Base-by-base conservation (phyloP, 75 land plant genomes). In the Picea glauca region DNA sequence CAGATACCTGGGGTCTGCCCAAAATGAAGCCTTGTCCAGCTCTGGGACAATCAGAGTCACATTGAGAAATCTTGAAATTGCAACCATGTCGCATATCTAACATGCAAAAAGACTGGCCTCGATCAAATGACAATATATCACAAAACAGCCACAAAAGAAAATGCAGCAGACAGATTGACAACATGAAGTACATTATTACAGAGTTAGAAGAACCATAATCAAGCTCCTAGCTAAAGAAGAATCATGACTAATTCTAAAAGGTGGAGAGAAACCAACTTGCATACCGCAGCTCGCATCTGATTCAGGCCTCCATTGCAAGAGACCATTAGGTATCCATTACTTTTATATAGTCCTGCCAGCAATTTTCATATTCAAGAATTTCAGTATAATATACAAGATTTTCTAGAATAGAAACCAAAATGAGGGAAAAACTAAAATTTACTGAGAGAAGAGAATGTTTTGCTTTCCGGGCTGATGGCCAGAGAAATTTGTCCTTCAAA, bases 81-180 rank as follows among this genome's bases (percentile, higher is more conserved):
- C 83, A 66, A 95, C 98, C 96, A 93, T 93, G 62, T 95, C 96
- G 84, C 98, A 93, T 60, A 95, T 93, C 98, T 95, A 84, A n/a
- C 74, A 43, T 72, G 56, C 8, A 17, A 40, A 46, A 46, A 40
- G 6, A 33, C 33, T 30, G 14, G 14, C 15, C 1, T 56, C 31
- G 18, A 72, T 33, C 35, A 72, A 26, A 54, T 66, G 40, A 79
- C 40, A 62, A 30, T 33, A 50, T 46, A 57, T 18, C 13, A 56
- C 23, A 67, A 26, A 33, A 46, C 33, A 14, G 30, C 11, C 67
- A 65, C 31, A 58, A 72, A 78, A 72, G 14, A 74, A 1, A 23
- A 60, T 11, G 5, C 9, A 61, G 21, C 9, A 31, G 12, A 31
- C 40, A 60, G 0, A 23, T 26, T 77, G 17, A 77, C 14, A 21